A percentile compares a stretch with the other conserved stretches of the same genome.
phyloP scores from a whole-genome alignment of 169 alveolate species.

The Perkinsus marinus region DNA sequence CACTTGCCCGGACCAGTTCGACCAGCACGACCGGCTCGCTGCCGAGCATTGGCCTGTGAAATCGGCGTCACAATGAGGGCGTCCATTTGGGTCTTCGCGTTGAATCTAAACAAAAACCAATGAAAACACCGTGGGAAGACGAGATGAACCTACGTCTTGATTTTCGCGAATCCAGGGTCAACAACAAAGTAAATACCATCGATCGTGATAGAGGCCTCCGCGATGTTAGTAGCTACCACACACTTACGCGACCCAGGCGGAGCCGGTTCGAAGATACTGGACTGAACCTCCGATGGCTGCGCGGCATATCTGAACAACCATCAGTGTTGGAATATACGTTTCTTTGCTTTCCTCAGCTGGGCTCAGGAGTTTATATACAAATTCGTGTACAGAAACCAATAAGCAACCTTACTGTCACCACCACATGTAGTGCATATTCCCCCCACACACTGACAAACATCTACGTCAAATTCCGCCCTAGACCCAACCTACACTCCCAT shows the following conservation, averaged over 20 bases:
- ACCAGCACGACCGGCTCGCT: conserved; percentile 99
- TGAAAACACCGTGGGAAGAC: not conserved
- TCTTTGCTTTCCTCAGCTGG: no score
- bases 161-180: conserved; percentile 98
- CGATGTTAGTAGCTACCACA: conserved; percentile 97
- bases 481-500: not conserved
- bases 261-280: conserved; percentile 94
- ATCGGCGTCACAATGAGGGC: conserved; percentile 90
- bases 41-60: conserved; percentile 93
- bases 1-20: conserved; percentile 99
- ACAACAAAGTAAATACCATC: conserved; percentile 97
- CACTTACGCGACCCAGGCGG: conserved; percentile 96
- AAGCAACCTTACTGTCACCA: no score
- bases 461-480: no score
- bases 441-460: no score
- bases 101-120: not conserved
- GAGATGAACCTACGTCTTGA: conserved; percentile 62
- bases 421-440: no score
- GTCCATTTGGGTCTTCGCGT: conserved; percentile 92
- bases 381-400: no score
- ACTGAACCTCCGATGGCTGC: conserved; percentile 88
- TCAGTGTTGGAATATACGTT: no score
- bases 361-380: no score
- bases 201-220: conserved; percentile 99
- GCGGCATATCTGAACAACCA: conserved; percentile 96